Base-by-base conservation (phyloP, 805 yeast species). In the Hyphopichia homilentoma region DNA sequence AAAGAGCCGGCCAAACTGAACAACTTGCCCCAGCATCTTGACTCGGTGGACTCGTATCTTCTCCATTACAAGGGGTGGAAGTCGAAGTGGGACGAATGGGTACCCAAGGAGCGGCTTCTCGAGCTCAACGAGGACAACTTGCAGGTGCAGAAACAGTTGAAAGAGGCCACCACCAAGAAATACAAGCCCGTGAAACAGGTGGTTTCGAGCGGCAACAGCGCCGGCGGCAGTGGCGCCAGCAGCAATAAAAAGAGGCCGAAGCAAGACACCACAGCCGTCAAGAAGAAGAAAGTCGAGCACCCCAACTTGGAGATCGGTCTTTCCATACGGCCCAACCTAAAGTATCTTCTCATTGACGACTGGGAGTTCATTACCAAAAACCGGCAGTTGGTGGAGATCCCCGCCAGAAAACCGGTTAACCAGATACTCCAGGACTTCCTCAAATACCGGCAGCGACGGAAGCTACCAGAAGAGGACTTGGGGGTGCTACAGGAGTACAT, bases 31-130 rank as follows among this genome's bases (percentile, higher is more conserved):
- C 52, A 44, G 11, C 47, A 48, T n/a, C 40, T 57, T 21, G 35
- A 44, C 5, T 56, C 49, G 4, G 35, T 40, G n/a, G 44, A 54
- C 28, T 50, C 79, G 19, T 89, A 78, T 57, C 79, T 68, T 44
- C 76, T 90, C 12, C 98, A 93, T 52, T 90, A 90, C 58, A 83
- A 81, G 45, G 97, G 98, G 3, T 90, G 98, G 98, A 90, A 89
- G 50, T 59, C 81, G 12, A 79, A 88, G 37, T 90, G 96, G 96
- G 97, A 90, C 53, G 98, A 90, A 57, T 90, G 98, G 98, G 90
- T 90, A 1, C 72, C 75, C 1, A 57, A 59, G 6, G 79, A 76
- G 24, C 62, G 97, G 21, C 72, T 90, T 5, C 64, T 85, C 48
- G 81, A 77, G 41, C 69, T 68, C 50, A 83, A 73, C 30, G 81